Percentiles rank a stretch among this genome's conserved stretches.
Evolutionary conservation across 352 stramenopile species (phyloP).

Genomic region (Elongisporangium undulatum): DNA sequence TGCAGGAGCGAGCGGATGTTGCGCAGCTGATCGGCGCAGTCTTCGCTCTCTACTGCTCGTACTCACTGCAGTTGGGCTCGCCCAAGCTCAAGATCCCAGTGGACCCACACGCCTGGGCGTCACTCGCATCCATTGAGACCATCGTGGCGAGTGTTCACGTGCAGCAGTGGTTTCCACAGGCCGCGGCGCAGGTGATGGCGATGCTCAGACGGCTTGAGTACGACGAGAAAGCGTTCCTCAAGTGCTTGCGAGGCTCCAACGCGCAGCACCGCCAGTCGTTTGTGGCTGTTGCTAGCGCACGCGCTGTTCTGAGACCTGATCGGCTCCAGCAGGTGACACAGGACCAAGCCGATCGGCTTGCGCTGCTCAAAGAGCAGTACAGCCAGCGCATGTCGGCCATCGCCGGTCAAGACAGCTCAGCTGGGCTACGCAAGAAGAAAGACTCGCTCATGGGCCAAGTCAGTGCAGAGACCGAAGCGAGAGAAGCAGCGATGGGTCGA

Average conservation of each 20-base stretch:
- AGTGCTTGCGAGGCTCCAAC: conserved; percentile 45
- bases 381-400: conserved; percentile 12
- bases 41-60: conserved; percentile 65
- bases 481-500: not conserved
- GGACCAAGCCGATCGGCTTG: conserved; percentile 15
- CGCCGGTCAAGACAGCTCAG: not conserved
- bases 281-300: not conserved
- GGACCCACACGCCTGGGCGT: conserved; percentile 34
- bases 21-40: conserved; percentile 31
- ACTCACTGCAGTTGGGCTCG: conserved; percentile 44
- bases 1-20: conserved; percentile 4
- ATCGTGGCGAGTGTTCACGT: conserved; percentile 18
- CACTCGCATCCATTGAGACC: conserved; percentile 32
- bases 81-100: conserved; percentile 67
- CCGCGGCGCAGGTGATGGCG: conserved; percentile 28
- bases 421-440: not conserved
- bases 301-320: not conserved
- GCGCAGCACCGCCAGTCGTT: not conserved
- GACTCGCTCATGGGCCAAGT: not conserved
- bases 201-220: conserved; percentile 42
- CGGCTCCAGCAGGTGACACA: conserved; percentile 11
- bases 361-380: conserved; percentile 16
- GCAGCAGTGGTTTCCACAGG: conserved; percentile 15
- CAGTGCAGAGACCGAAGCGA: not conserved
- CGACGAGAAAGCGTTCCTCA: conserved; percentile 61